phyloP scores from a whole-genome alignment of 306 rosid species.

The Begonia masoniana region DNA sequence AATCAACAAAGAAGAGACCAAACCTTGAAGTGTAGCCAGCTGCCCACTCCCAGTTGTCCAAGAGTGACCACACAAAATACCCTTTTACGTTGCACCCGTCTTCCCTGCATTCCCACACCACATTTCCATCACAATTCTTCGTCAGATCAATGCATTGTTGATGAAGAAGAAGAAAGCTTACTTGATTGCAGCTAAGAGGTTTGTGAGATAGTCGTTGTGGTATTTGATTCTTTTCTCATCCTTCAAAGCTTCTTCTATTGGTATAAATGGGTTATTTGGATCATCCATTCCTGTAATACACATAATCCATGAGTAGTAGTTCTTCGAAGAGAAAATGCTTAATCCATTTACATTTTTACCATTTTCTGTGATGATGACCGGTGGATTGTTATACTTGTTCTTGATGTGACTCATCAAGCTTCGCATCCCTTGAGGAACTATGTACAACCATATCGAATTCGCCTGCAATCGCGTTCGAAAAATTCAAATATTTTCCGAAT shows the following conservation, averaged over 20 bases:
- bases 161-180: conserved; percentile 6
- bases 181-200: conserved; percentile 47
- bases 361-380: conserved; percentile 70
- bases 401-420: conserved; percentile 56
- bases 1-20: conserved; percentile 67
- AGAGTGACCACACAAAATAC: conserved; percentile 70
- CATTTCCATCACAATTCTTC: neutral
- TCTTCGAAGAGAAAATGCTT: neutral
- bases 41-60: conserved; percentile 83
- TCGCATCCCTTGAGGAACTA: conserved; percentile 71
- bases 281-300: conserved; percentile 72
- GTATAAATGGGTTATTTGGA: conserved; percentile 26
- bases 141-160: too few species aligned
- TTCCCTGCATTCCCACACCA: conserved; percentile 24
- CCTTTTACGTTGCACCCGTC: conserved; percentile 83
- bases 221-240: conserved; percentile 74
- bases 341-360: conserved; percentile 31
- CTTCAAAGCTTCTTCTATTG: conserved; percentile 51
- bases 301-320: neutral
- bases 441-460: conserved; percentile 66
- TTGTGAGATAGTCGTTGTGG: conserved; percentile 52
- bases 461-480: conserved; percentile 34
- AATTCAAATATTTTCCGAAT: neutral
- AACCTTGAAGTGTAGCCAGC: conserved; percentile 67
- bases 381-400: conserved; percentile 65